Evolutionary conservation across 805 yeast species (phyloP), one percentile per base, ranked within the genome.

Genomic region (Myxozyma melibiosi): DNA sequence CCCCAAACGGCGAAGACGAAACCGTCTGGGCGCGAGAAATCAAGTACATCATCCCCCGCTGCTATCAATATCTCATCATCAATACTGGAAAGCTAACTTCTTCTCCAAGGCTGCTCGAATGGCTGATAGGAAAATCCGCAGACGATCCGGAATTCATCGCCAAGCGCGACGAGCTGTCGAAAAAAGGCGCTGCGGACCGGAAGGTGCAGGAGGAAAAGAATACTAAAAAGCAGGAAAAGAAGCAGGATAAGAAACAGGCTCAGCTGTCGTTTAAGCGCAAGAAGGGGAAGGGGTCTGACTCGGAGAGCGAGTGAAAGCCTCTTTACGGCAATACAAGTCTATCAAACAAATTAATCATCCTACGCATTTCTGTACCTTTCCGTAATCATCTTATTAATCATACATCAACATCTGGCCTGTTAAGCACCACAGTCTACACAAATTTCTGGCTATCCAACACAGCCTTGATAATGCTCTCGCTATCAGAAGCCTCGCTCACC

Each of bases 121-220:
- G 95, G 92, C 73, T 92, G 37, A 81, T 80, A 33, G 95, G 83
- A 1, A 80, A 75, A 53, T 40, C 66, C 5, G 68, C 51, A 0
- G 84, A 82, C 43, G 88, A 86, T 59, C 67, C 71, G 13, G 92
- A 86, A 61, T 78, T 81, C 38, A 33, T 76, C 1, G 76, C 67
- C 1, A 86, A 81, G 66, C 67, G 74, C 2, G 74, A 71, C 18
- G 80, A 73, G 52, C 72, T 91, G 55, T 79, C 80, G 44, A 76
- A 74, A 24, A 64, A 73, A 16, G 99, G 98, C 1, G 83, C 76
- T 2, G 78, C 77, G 50, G 90, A 88, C 60, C 78, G 98, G 18
- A 52, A 48, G n/a, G 51, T 14, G 22, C 42, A 34, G 27, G 46
- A 52, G 35, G 51, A 16, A 13, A 57, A 57, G 40, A 24, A n/a